These are phyloP conservation scores for Wickerhamomyces alni DNA, from an alignment of 805 yeast species.

Conservation along the genomic window DNA sequence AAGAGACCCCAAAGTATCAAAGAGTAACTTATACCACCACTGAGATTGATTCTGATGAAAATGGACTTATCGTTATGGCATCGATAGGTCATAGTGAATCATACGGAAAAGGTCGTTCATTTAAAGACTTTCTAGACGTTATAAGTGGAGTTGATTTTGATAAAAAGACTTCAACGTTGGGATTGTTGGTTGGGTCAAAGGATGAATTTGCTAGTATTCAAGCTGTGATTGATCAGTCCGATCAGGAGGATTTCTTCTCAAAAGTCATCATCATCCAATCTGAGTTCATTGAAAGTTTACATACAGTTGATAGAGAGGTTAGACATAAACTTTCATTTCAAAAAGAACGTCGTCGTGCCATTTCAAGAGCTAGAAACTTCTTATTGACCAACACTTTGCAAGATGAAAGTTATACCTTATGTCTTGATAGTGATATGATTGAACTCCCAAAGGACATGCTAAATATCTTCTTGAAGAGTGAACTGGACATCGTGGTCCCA, in stretches of 20 bases:
- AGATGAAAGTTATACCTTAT: slow-evolving; percentile 24
- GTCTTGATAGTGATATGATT: slow-evolving; percentile 28
- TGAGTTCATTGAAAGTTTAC: slow-evolving; percentile 15
- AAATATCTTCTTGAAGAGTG: slow-evolving; percentile 17
- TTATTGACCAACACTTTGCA: slow-evolving; percentile 19
- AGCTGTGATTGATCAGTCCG: slow-evolving; percentile 5
- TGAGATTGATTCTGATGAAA: slow-evolving; percentile 2
- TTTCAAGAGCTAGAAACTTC: slow-evolving; percentile 26
- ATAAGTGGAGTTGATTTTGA: slow-evolving; percentile 24
- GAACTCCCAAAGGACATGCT: slow-evolving; percentile 21
- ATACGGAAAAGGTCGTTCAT: slow-evolving; percentile 30
- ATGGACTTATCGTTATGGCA: slow-evolving; percentile 9
- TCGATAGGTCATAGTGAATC: slow-evolving; percentile 25
- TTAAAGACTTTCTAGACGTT: slow-evolving; percentile 29
- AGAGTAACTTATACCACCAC: slow-evolving; percentile 7
- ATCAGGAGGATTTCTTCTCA: slow-evolving; percentile 7
- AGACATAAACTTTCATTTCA: slow-evolving; percentile 17
- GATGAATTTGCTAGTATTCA: slow-evolving; percentile 6
- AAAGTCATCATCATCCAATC: slow-evolving; percentile 15
- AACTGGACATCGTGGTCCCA: slow-evolving; percentile 27
- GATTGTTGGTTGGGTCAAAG: slow-evolving; percentile 12
- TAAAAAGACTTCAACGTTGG: slow-evolving; percentile 17
- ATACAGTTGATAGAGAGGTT: slow-evolving; percentile 8
- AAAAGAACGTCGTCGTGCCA: slow-evolving; percentile 22
- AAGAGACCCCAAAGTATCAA: slow-evolving; percentile 8